phyloP scores from a whole-genome alignment of 768 basidiomycete species.

The Mycena sanguinolenta region DNA sequence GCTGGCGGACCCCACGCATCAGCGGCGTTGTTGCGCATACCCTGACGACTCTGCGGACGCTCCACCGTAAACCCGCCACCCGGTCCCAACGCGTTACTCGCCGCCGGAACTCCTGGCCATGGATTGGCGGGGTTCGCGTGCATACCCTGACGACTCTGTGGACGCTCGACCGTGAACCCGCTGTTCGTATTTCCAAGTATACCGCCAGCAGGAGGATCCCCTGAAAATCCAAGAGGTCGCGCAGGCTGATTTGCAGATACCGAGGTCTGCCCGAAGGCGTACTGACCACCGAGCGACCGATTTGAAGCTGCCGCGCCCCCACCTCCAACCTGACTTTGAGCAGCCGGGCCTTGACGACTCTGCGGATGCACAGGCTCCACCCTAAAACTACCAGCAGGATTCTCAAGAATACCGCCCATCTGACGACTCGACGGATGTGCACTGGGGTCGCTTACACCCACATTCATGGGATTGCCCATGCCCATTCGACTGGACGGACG shows the following conservation, averaged over 20 bases:
- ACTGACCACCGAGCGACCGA: background rate
- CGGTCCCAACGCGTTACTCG: too few relatives aligned
- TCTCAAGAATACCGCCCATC: background rate
- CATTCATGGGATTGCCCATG: background rate
- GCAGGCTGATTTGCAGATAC: background rate
- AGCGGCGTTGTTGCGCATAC: background rate
- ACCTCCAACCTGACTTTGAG: too few relatives aligned
- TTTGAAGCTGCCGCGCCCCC: background rate
- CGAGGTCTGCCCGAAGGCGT: background rate
- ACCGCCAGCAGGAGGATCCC: background rate
- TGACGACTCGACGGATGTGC: background rate
- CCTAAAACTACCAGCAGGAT: too few relatives aligned
- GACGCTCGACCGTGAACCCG: constrained; percentile 8
- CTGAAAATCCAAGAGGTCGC: background rate
- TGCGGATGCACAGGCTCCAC: too few relatives aligned
- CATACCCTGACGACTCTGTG: background rate
- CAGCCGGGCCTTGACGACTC: too few relatives aligned
- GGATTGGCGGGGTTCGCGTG: too few relatives aligned
- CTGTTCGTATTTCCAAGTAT: background rate
- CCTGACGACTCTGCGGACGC: background rate
- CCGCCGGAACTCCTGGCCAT: too few relatives aligned
- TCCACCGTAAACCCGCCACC: too few relatives aligned
- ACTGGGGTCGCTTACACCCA: too few relatives aligned
- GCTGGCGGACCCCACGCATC: background rate
- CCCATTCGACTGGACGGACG: constrained; percentile 2